These are phyloP conservation scores for Eucalyptus cloeziana DNA, from an alignment of 345 rosid genomes.

Conservation along the genomic window DNA sequence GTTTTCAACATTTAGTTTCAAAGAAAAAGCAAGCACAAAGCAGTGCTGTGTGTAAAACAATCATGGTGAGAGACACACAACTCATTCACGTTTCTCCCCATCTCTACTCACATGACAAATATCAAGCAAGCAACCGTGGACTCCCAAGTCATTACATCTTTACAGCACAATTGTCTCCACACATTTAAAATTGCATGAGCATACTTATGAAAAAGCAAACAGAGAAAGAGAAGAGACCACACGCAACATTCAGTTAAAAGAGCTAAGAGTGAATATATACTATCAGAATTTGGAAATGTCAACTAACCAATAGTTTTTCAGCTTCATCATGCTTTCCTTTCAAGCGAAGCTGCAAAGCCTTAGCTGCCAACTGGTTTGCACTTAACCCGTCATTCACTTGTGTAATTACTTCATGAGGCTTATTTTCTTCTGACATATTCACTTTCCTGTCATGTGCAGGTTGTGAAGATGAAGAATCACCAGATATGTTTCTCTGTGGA, in stretches of 20 bases:
- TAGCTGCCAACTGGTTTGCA: conserved; percentile 80
- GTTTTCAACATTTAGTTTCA: background rate
- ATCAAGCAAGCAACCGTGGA: background rate
- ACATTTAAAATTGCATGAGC: background rate
- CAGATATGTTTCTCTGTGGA: conserved; percentile 17
- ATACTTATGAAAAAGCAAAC: background rate
- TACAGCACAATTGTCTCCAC: background rate
- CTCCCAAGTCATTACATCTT: background rate
- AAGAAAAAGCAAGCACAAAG: background rate
- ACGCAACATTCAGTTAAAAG: background rate
- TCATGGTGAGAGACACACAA: background rate
- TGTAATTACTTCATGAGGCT: conserved; percentile 8
- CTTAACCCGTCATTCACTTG: conserved; percentile 26
- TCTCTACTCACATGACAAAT: background rate
- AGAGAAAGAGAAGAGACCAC: background rate
- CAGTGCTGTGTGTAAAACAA: background rate
- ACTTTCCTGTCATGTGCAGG: conserved; percentile 4
- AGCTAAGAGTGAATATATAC: background rate
- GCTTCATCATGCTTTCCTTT: conserved; percentile 92
- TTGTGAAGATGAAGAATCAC: conserved; percentile 7
- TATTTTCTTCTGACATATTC: background rate
- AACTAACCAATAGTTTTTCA: conserved; percentile 57
- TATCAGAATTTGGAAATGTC: background rate
- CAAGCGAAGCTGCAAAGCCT: conserved; percentile 79
- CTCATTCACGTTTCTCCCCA: background rate